Evolutionary conservation across 805 yeast species (phyloP).

Genomic region (Yamadazyma endophytica): DNA sequence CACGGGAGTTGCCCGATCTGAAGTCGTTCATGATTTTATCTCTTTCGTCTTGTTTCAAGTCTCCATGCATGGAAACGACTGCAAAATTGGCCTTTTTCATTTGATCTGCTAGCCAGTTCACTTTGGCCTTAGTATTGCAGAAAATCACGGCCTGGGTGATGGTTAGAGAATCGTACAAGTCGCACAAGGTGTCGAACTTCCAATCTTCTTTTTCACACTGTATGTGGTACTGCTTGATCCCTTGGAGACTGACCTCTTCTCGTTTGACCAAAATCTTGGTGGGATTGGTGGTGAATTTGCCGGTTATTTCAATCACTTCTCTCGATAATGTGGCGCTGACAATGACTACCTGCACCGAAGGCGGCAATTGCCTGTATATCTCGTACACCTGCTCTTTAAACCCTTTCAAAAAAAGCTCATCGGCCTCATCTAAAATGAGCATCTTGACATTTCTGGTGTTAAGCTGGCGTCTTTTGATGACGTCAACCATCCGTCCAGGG

Average conservation of each 20-base stretch:
- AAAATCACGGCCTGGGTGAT: constrained; percentile 97
- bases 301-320: constrained; percentile 88
- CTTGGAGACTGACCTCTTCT: constrained; percentile 91
- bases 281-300: constrained; percentile 90
- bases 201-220: constrained; percentile 89
- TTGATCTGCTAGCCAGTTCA: constrained; percentile 81
- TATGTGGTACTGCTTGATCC: constrained; percentile 88
- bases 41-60: constrained; percentile 92
- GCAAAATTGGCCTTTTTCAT: constrained; percentile 81
- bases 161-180: constrained; percentile 89
- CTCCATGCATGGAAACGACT: constrained; percentile 95
- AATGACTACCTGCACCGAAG: constrained; percentile 85
- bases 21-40: constrained; percentile 94
- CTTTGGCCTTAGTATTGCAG: constrained; percentile 95
- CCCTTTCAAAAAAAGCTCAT: constrained; percentile 88
- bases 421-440: constrained; percentile 94
- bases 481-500: constrained; percentile 92
- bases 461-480: constrained; percentile 80
- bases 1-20: constrained; percentile 89
- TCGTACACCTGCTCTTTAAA: constrained; percentile 95
- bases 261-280: constrained; percentile 90
- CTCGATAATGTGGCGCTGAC: constrained; percentile 92
- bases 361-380: constrained; percentile 79
- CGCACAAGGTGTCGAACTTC: constrained; percentile 93
- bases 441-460: constrained; percentile 75